Base-by-base conservation (phyloP, 176 grass and related monocot genomes). In the Chrysopogon serrulatus region DNA sequence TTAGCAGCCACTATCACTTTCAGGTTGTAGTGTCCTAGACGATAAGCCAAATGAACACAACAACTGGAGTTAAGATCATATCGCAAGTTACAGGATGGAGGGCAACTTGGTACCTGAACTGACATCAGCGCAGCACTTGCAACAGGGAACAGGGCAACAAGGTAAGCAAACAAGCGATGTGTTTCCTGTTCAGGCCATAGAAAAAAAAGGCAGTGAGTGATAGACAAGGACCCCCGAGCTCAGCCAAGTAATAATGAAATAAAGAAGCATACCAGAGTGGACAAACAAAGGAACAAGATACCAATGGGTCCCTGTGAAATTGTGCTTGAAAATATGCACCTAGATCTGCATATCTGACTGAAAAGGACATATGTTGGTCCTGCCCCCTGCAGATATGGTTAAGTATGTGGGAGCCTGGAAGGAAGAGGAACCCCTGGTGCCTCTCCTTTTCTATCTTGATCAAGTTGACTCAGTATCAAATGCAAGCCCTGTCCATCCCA, bases 381-480 rank as follows among this genome's bases (percentile, higher is more conserved):
- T 72, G 82, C 77, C 54, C 21, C 76, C 45, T 72, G 71, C 90
- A 88, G 82, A 88, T 81, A 88, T 81, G 45, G 76, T 78, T 88
- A 72, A 85, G 12, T 40, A 88, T 78, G 82, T 81, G 77, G 56
- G 56, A 59, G 56, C n/a, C 56, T 63, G 60, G 71, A 42, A 85
- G 81, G 49, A 61, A 70, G 62, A 80, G 62, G 78, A 80, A 80
- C 77, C 43, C 43, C 77, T 75, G 85, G 71, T 88, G 86, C 82
- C 86, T 77, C 85, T 82, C 72, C 77, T 81, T 91, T 88, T 91
- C 90, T 85, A 88, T 91, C 89, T 85, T 84, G 34, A 85, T 76
- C 89, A 91, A 81, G 81, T 87, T 85, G 82, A 78, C 82, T 7
- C 85, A 73, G 83, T 77, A 88, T 85, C 78, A 82, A 73, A 85